Evolutionary conservation across 306 rosid genomes (phyloP).

Genomic region (Canavalia gladiata): DNA sequence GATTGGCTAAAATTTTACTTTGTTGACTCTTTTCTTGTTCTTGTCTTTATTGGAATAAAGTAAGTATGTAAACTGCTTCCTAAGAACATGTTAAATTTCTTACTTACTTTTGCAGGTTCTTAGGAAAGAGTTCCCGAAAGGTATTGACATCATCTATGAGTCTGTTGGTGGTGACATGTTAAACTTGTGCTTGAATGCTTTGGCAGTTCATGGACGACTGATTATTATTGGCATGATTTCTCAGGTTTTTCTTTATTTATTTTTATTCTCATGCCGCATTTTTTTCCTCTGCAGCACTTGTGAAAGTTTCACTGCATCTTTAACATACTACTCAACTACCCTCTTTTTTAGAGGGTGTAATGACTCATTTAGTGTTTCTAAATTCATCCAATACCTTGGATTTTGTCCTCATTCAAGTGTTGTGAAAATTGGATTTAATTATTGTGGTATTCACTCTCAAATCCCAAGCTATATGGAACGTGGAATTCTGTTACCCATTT

Average conservation of each 20-base stretch:
- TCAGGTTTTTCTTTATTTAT: constrained; percentile 67
- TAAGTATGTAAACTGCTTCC: constrained; percentile 30
- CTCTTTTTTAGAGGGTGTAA: constrained; percentile 14
- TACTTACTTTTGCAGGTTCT: constrained; percentile 68
- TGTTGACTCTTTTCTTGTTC: constrained; percentile 5
- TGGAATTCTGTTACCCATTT: constrained; percentile 19
- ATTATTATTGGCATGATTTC: constrained; percentile 97
- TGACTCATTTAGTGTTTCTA: constrained; percentile 24
- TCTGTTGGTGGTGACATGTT: constrained; percentile 98
- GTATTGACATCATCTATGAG: constrained; percentile 89
- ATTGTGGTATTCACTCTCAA: constrained; percentile 22
- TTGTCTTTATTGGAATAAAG: constrained; percentile 4
- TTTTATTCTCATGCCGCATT: constrained; percentile 32
- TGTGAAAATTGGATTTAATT: constrained; percentile 8
- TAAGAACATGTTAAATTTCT: constrained; percentile 20
- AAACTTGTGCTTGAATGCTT: constrained; percentile 83
- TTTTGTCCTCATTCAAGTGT: constrained; percentile 11
- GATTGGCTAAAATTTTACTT: not conserved
- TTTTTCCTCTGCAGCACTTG: constrained; percentile 4
- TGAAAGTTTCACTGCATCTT: constrained; percentile 24
- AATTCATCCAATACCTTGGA: constrained; percentile 8
- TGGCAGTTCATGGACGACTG: constrained; percentile 84
- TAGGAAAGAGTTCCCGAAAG: constrained; percentile 78
- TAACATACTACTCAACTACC: not conserved
- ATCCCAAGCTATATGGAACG: constrained; percentile 28